A percentile compares a stretch with the other conserved stretches of the same genome.
Evolutionary conservation across 2,329 filamentous ascomycete species (phyloP).

Genomic region (Pestalotiopsis sp.): DNA sequence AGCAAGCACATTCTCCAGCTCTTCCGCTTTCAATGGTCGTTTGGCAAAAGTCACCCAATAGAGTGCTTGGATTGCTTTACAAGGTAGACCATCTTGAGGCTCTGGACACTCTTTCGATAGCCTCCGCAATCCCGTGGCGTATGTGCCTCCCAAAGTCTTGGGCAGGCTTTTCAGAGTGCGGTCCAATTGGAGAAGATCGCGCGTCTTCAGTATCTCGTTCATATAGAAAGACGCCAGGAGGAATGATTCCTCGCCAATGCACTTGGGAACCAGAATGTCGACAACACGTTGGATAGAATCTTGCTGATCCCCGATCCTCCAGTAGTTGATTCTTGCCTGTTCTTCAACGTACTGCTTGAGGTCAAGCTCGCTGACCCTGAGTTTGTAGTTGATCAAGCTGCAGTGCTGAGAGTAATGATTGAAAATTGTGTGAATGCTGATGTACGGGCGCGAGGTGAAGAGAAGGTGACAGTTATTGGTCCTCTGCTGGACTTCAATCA

Average conservation of each 20-base stretch:
- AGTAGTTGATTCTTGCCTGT: neutral
- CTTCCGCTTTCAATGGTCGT: neutral
- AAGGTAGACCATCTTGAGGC: neutral
- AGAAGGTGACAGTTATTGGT: neutral
- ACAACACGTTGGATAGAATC: neutral
- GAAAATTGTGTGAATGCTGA: neutral
- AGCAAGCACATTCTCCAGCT: neutral
- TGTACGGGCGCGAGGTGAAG: neutral
- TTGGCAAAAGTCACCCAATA: neutral
- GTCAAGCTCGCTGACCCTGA: neutral
- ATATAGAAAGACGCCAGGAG: neutral
- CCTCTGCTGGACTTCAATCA: neutral
- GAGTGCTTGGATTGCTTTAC: neutral
- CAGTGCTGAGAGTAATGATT: neutral
- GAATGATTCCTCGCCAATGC: neutral
- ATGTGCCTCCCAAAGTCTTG: neutral
- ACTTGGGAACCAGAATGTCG: neutral
- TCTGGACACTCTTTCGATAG: neutral
- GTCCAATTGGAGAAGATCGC: neutral
- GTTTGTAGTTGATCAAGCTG: neutral
- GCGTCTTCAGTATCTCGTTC: neutral
- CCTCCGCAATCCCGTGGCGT: neutral
- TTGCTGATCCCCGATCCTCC: neutral
- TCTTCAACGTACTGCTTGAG: neutral
- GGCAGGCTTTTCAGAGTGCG: neutral